Evolutionary conservation across 2,329 filamentous ascomycete genomes (phyloP).

Genomic region (Aspergillus udagawae): DNA sequence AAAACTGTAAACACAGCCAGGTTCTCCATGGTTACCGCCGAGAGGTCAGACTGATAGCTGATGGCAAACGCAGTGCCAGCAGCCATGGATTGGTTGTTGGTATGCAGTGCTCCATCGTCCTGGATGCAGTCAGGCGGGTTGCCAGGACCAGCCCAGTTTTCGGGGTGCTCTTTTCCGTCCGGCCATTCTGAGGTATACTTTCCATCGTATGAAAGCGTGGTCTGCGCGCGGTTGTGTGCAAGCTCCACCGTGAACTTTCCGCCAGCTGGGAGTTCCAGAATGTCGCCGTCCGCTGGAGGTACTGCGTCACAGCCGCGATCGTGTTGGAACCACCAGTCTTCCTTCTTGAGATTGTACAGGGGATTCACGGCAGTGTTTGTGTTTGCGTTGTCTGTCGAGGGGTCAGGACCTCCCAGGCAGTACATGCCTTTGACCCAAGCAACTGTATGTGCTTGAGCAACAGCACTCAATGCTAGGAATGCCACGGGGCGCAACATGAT

Average conservation of each 20-base stretch:
- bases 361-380: conserved; percentile 46
- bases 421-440: conserved; percentile 41
- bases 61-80: conserved; percentile 51
- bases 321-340: conserved; percentile 51
- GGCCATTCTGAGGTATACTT: conserved; percentile 42
- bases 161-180: conserved; percentile 44
- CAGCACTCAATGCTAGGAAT: neutral
- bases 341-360: conserved; percentile 43
- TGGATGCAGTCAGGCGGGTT: conserved; percentile 33
- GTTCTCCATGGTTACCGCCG: conserved; percentile 48
- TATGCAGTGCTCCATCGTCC: conserved; percentile 46
- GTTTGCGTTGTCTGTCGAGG: conserved; percentile 36
- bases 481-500: neutral
- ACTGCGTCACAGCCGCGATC: conserved; percentile 46
- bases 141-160: conserved; percentile 43
- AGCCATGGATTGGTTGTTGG: conserved; percentile 41
- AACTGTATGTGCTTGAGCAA: conserved; percentile 33
- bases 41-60: conserved; percentile 47
- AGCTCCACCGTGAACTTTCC: conserved; percentile 48
- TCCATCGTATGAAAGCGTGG: conserved; percentile 45
- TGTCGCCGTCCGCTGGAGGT: conserved; percentile 32
- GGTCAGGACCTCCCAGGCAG: conserved; percentile 31
- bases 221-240: conserved; percentile 49
- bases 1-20: conserved; percentile 50
- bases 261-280: conserved; percentile 48